Base-by-base conservation (phyloP, 306 rosid species). In the Prunus campanulata region DNA sequence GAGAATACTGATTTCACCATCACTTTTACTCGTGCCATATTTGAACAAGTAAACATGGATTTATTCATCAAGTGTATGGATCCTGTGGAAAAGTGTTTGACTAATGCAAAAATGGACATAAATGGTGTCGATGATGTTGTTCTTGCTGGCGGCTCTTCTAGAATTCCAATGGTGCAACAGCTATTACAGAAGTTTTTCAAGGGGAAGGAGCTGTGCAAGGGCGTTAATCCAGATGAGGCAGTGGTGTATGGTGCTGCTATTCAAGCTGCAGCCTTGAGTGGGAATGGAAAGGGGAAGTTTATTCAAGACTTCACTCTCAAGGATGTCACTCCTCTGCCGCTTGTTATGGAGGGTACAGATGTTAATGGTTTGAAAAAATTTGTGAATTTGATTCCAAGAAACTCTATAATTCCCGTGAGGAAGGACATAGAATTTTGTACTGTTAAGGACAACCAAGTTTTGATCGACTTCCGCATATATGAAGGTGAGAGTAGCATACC, bases 381-480 rank as follows among this genome's bases (percentile, higher is more conserved):
- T 0, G 2, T n/a, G 51, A 9, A 13, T 22, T 10, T 15, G 54
- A 13, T 46, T 1, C 35, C n/a, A 44, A 46, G 32, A 68, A 22
- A 46, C 35, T 0, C 55, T 5, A 46, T 2, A 2, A 46, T 15
- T 22, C 72, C 72, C 0, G 35, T 20, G 11, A 22, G 1, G 20
- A 13, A 44, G 0, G 3, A 12, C 0, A 0, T 0, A 0, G 2
- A 6, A 0, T 2, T 44, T 0, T 0, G 2, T 5, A 67, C 35
- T 0, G 32, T 8, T 6, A 0, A 1, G 15, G 72, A 46, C 56
- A 46, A 68, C 20, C 54, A 67, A 12, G 30, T 1, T 0, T 2
- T 3, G 12, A 2, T 44, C 3, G 1, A 1, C 1, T 66, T 66
- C 54, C 2, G 2, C 8, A 44, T 66, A 10, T 67, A 66, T 44